Evolutionary conservation across 2,329 filamentous ascomycete species (phyloP), one percentile per base, ranked within the genome.

Genomic region (Fusarium robinianum): DNA sequence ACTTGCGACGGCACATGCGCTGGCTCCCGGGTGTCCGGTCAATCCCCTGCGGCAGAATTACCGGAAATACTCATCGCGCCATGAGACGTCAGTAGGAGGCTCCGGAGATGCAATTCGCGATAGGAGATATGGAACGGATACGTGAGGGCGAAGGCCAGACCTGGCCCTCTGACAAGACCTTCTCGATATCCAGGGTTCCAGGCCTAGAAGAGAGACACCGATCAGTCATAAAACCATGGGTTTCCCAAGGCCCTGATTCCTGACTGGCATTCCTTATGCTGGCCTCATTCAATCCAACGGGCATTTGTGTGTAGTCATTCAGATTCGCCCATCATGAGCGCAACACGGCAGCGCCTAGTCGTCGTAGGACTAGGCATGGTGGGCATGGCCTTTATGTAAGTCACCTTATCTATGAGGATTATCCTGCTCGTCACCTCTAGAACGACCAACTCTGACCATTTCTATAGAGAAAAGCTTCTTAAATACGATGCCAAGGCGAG

Each of bases 281-380:
- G n/a, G n/a, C n/a, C n/a, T 27, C 14, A 8, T 14, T 34, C 9
- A 38, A 21, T 18, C n/a, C 11, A 8, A 26, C 25, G 21, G 18
- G 14, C 22, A 22, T 40, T 33, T 26, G 34, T 33, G 10, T 21
- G 12, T 14, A 32, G 26, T 17, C 6, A 38, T 46, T 33, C 15
- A 14, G 34, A 16, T 27, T 23, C 6, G 15, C n/a, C 39, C 41
- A 49, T 21, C 14, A 60, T 60, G 57, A 41, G 39, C 48, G 35
- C 37, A 55, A 41, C 44, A 49, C 61, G 51, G 31, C 89, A 88
- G 66, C 83, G 78, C 62, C 71, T 95, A 23, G 89, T 95, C 3
- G 83, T 95, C 24, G 88, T 95, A 25, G 90, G 90, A 8, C 70
- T 96, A 69, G 90, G 90, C 3, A 96, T 96, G 91, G 90, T 96